Evolutionary conservation across 129 eudicot species (phyloP), one percentile per base, ranked within the genome.

Genomic region (Ambrosia artemisiifolia): DNA sequence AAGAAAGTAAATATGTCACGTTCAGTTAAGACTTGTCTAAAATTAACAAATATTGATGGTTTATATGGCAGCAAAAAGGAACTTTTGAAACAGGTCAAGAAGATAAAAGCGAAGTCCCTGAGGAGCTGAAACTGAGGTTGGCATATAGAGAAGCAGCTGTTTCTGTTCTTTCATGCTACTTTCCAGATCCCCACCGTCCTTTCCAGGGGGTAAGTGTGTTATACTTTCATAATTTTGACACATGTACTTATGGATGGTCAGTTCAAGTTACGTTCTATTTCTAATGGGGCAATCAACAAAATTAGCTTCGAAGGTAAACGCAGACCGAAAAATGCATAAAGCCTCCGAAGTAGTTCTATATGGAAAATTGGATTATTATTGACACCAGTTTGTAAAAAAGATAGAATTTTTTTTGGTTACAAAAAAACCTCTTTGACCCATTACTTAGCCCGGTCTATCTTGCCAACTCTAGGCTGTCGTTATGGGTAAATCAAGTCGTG

Each of bases 71-170:
- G 98, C 98, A 93, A 87, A 82, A 89, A 75, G 98, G 98, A 62
- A 89, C 96, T 33, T 93, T 89, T 79, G 98, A 93, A 84, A 93
- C 98, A 6, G 98, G 98, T 57, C 95, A 89, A 84, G 98, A 93
- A 82, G 98, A 93, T 83, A 76, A 50, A 53, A 80, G 75, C 34
- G 96, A 84, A 71, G 87, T 90, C 70, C 96, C 98, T 12, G 98
- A 93, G 71, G 98, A 93, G 73, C 78, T 93, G 63, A 89, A 82
- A 83, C 70, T 93, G 51, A 93, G 98, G 79, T 53, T 90, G 80
- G 98, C 98, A 35, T 93, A 93, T 74, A 75, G 98, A 72, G 98
- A 93, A 86, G 98, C 98, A 62, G 96, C 98, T 4, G 88, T 93
- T 67, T 92, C 98, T 56, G 80, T 93, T 80, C 96, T 93, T 72